Base-by-base conservation (phyloP, 1,284 basidiomycete genomes). In the Papiliotrema flavescens region DNA sequence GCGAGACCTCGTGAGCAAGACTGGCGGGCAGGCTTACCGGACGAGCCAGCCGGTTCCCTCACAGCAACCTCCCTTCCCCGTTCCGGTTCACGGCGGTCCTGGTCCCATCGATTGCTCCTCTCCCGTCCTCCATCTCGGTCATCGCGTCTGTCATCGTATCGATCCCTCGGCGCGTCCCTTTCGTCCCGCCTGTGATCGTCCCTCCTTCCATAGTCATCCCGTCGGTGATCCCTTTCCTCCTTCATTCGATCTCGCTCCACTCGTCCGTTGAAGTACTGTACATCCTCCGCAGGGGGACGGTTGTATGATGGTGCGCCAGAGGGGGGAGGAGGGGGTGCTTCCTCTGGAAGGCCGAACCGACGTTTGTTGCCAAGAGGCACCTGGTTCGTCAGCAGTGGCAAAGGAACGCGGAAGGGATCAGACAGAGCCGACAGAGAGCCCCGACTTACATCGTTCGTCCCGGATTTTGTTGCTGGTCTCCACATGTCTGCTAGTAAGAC, bases 291-390 rank as follows among this genome's bases (percentile, higher is more conserved):
- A 19, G 71, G 65, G 7, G 70, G 67, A 47, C 69, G 64, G 28
- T 57, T 57, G 47, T 63, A 65, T 44, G 56, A 53, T 11, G 66
- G 63, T 19, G 68, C 87, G 55, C 86, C 85, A 26, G 88, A 85
- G 1, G 71, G 69, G 36, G 73, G 88, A 28, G 34, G 20, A 24
- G 51, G 43, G 11, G 51, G 51, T 19, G 43, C 79, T 46, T 77
- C 74, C 53, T 72, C 73, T 34, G 88, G 87, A 46, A 89, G 86
- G 52, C 91, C 90, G 76, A 94, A 94, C 54, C 90, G 86, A 69
- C 91, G 86, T 69, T 88, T 86, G 69, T 85, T 83, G 51, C 88
- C 90, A 17, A 79, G 61, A 8, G 78, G 78, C 7, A 72, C 69
- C 75, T 76, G 63, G 37, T 61, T 24, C 52, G 59, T 65, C 55